A percentile compares a stretch with the other conserved stretches of the same genome.
Evolutionary conservation across 2,329 filamentous ascomycete genomes (phyloP).

Genomic region (Dendryphion nanum): DNA sequence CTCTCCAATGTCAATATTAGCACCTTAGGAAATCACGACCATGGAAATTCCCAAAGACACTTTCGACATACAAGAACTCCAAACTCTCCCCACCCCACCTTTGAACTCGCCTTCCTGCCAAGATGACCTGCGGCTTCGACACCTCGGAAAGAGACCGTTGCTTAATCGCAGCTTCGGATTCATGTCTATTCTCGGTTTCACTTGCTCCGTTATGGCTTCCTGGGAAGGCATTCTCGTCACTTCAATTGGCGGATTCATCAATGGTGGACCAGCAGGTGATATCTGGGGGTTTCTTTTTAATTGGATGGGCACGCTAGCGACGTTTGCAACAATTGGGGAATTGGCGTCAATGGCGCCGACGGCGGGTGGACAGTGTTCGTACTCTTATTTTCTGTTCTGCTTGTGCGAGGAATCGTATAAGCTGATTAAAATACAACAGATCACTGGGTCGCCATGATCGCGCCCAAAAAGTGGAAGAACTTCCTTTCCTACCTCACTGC

Average conservation of each 20-base stretch:
- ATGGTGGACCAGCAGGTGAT: constrained; percentile 11
- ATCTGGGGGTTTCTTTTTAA: constrained; percentile 11
- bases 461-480: constrained; percentile 32
- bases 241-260: background rate
- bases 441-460: constrained; percentile 34
- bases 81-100: too few relatives aligned
- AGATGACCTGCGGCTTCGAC: constrained; percentile 1
- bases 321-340: constrained; percentile 7
- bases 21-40: too few relatives aligned
- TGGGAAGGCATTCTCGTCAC: constrained; percentile 11
- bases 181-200: constrained; percentile 11
- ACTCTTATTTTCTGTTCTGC: too few relatives aligned
- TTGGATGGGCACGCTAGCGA: constrained; percentile 7
- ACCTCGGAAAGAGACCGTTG: constrained; percentile 4
- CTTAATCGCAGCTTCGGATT: constrained; percentile 9
- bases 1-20: too few relatives aligned
- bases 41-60: too few relatives aligned
- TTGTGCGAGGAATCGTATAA: too few relatives aligned
- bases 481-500: constrained; percentile 35
- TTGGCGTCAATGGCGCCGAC: constrained; percentile 23
- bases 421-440: too few relatives aligned
- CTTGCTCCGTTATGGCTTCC: constrained; percentile 12
- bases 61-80: too few relatives aligned
- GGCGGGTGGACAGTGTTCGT: constrained; percentile 19
- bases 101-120: too few relatives aligned